Conservation (phyloP, 2,329 filamentous ascomycete genomes). For the Fusarium nisikadoi region DNA sequence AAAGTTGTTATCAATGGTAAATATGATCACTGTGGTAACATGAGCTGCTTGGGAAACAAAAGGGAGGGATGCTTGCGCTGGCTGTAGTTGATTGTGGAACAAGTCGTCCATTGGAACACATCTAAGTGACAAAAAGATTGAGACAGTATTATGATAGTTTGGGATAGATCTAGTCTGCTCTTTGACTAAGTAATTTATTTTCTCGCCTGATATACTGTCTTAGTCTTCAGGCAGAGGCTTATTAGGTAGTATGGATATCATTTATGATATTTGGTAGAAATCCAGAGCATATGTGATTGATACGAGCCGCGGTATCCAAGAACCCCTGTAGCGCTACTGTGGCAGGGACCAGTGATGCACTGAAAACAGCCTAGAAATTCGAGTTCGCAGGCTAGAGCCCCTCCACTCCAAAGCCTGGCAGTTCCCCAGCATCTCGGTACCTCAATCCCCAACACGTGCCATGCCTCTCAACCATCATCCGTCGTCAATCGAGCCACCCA, state of each 20-base stretch:
- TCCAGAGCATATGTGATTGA: background rate
- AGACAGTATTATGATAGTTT: background rate
- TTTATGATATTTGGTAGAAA: background rate
- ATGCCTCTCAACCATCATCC: slow-evolving; percentile 45
- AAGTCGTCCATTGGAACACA: background rate
- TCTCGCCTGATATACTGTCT: background rate
- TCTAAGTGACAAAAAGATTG: background rate
- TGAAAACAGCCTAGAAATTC: slow-evolving; percentile 6
- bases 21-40: background rate
- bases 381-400: background rate
- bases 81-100: background rate
- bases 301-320: slow-evolving; percentile 30
- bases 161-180: background rate
- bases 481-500: slow-evolving; percentile 37
- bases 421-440: slow-evolving; percentile 40
- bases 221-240: background rate
- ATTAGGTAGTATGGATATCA: background rate
- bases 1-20: background rate
- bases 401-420: slow-evolving; percentile 7
- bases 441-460: slow-evolving; percentile 45
- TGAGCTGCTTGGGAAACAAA: background rate
- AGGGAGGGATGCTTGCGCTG: background rate
- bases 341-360: slow-evolving; percentile 4
- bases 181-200: background rate
- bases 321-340: slow-evolving; percentile 14